Evolutionary conservation across 2,329 filamentous ascomycete species (phyloP), one percentile per base, ranked within the genome.

Genomic region (Sporothrix dimorphospora): DNA sequence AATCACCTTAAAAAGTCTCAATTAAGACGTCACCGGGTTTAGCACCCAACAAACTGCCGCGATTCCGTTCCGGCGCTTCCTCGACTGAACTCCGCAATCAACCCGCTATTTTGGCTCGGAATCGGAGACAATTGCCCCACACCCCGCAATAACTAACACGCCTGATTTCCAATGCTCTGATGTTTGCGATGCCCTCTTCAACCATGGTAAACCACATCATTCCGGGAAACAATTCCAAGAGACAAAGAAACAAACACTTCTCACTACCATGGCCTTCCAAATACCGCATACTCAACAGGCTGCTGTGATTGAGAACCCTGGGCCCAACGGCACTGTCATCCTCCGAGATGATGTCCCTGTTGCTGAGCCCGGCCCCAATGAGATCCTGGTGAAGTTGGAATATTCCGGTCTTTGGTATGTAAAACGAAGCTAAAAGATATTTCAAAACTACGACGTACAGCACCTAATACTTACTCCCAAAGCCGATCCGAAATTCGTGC

Each of bases 291-390:
- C 67, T 4, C 67, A 69, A 57, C 45, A 4, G 24, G 67, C 49
- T 30, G 67, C 49, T 1, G 49, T 69, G 24, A 69, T 69, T 57
- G 67, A 69, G 38, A 69, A 69, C 38, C 67, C 67, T 1, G 67
- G 67, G 1, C 30, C 34, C 12, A 30, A 69, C 4, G 67, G n/a
- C n/a, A 42, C 14, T 1, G 34, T 69, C 2, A 49, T 57, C 30
- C 11, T 69, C 67, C 38, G 38, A 4, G 14, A 42, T 11, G 51
- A 69, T n/a, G 34, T 69, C 19, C 67, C 67, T 5, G 67, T 69
- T 1, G 49, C n/a, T 12, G 49, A 55, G 67, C 67, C 66, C 11
- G 67, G 67, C 3, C 67, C 67, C 8, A 27, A 57, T 24, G 67
- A 69, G 34, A 53, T 69, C 30, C n/a, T 69, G 12, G 67, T 69